Evolutionary conservation across 345 rosid genomes (phyloP).

Genomic region (Bruguiera gymnorhiza): DNA sequence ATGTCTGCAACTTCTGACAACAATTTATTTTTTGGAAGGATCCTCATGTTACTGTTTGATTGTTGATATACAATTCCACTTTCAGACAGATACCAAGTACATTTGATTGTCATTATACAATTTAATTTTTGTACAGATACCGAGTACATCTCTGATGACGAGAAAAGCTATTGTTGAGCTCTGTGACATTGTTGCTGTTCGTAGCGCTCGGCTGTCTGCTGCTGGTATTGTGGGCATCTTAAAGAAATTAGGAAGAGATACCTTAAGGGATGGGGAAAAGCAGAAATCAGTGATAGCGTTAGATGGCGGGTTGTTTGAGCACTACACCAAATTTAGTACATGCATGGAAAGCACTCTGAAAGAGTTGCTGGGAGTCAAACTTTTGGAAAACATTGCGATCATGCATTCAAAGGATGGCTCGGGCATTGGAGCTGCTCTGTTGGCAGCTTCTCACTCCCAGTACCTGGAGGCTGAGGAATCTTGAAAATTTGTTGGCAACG

Average conservation of each 20-base stretch:
- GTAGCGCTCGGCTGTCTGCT: conserved; percentile 74
- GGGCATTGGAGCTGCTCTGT: conserved; percentile 77
- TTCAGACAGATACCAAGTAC: conserved; percentile 51
- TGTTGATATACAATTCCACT: background rate
- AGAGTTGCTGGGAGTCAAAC: conserved; percentile 65
- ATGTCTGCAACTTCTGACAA: background rate
- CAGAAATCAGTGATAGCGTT: conserved; percentile 58
- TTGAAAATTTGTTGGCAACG: conserved; percentile 4
- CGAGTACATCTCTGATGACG: conserved; percentile 53
- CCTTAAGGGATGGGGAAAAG: conserved; percentile 36
- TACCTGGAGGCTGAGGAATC: conserved; percentile 28
- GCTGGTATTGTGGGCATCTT: conserved; percentile 73
- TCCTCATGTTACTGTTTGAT: background rate
- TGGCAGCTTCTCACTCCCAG: conserved; percentile 78
- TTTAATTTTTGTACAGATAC: conserved; percentile 38
- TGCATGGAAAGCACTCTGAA: conserved; percentile 48
- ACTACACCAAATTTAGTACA: conserved; percentile 54
- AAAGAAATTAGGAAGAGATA: conserved; percentile 69
- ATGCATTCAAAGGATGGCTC: conserved; percentile 69
- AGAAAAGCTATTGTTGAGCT: conserved; percentile 54
- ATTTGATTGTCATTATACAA: background rate
- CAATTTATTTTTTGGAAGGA: background rate
- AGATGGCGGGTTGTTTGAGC: conserved; percentile 74
- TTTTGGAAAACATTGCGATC: conserved; percentile 30
- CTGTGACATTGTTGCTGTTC: conserved; percentile 59